Evolutionary conservation across 176 grass and related monocot genomes (phyloP), one percentile per base, ranked within the genome.

Genomic region (Tuctoria greenei): DNA sequence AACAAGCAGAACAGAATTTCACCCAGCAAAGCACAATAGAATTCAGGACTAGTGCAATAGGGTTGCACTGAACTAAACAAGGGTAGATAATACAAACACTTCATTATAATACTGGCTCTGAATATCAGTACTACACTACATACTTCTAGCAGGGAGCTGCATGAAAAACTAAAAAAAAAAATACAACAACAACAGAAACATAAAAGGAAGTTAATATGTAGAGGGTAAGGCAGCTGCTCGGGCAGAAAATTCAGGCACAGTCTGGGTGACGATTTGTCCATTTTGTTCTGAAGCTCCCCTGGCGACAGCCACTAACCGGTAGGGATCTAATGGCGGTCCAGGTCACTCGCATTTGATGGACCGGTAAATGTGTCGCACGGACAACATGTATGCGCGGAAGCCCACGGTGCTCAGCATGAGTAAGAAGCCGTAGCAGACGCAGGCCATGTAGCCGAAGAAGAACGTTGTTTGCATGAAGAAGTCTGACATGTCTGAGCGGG

Each of bases 361-460:
- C 43, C 75, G 94, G 77, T 97, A 97, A 49, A 93, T 97, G 68
- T 97, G 94, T 31, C 86, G 86, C 55, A 97, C 94, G 39, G 93
- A 97, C 47, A 97, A 34, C 20, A 97, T 81, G 1, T 90, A 90
- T 35, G 90, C 93, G 2, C 91, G 94, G 74, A 97, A 97, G 68
- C 90, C 93, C 4, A 93, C 90, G 0, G 88, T 89, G 17, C 93
- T 90, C 28, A 97, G 77, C 93, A 93, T 97, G 56, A 97, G 93
- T 86, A 97, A 97, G 81, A 97, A 97, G 1, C 93, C 88, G 10
- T 89, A 97, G 88, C 93, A 97, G 84, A 93, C 82, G 5, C 93
- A 97, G 66, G 93, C 90, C 93, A 97, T 97, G 86, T 97, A 97
- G 52, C 93, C 93, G 36, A 97, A 97, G 90, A 97, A 97, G 86